phyloP scores from a whole-genome alignment of 2,329 filamentous ascomycete genomes.

The Penicillium sp. region DNA sequence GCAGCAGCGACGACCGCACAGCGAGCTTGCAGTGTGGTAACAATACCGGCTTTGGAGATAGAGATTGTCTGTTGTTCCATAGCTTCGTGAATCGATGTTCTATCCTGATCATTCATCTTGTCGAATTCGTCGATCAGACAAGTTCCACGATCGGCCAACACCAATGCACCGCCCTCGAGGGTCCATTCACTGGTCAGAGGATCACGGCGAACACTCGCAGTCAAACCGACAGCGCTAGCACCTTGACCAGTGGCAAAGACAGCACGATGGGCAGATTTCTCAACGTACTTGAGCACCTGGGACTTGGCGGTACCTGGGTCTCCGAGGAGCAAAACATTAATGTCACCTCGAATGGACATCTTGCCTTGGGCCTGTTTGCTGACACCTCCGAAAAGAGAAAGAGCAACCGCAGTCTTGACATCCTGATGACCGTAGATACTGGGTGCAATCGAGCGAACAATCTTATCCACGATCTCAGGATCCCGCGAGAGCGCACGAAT shows the following conservation, averaged over 20 bases:
- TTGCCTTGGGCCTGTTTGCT: constrained; percentile 84
- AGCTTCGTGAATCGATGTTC: constrained; percentile 96
- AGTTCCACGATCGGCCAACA: constrained; percentile 88
- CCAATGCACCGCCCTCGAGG: constrained; percentile 87
- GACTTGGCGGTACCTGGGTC: constrained; percentile 98
- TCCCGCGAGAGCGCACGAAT: constrained; percentile 86
- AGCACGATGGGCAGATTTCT: constrained; percentile 92
- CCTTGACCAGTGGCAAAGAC: constrained; percentile 98
- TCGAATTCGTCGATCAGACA: constrained; percentile 98
- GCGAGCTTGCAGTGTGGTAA: constrained; percentile 90
- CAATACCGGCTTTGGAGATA: constrained; percentile 96
- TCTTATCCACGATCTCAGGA: constrained; percentile 84
- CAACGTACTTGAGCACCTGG: constrained; percentile 93
- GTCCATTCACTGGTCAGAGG: constrained; percentile 97
- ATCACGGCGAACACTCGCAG: constrained; percentile 90
- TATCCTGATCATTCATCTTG: constrained; percentile 99
- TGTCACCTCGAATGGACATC: constrained; percentile 90
- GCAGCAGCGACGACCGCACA: constrained; percentile 95
- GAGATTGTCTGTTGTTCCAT: constrained; percentile 99
- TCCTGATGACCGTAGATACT: constrained; percentile 96
- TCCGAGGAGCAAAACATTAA: constrained; percentile 92
- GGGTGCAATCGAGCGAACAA: constrained; percentile 87
- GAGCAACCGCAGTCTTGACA: constrained; percentile 91
- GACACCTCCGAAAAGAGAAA: constrained; percentile 92
- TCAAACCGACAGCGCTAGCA: constrained; percentile 94